phyloP scores from a whole-genome alignment of 148 eudicot species.

The Bassia scoparia region DNA sequence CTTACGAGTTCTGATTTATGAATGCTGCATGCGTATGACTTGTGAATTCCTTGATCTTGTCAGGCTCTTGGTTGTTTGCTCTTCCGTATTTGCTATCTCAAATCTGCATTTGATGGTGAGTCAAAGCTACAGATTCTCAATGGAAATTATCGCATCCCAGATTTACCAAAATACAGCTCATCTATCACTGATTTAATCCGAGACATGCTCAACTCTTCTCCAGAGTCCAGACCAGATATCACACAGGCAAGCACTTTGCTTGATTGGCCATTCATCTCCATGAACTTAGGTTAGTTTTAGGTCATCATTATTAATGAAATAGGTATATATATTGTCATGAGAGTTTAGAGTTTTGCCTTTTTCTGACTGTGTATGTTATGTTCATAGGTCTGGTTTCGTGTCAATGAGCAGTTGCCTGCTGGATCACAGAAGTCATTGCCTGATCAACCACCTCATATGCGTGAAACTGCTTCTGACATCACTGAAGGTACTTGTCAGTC shows the following conservation, averaged over 20 bases:
- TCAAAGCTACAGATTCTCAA: conserved; percentile 94
- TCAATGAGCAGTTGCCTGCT: conserved; percentile 75
- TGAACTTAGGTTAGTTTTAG: conserved; percentile 77
- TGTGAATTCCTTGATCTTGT: conserved; percentile 10
- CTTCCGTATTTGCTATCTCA: conserved; percentile 88
- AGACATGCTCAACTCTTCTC: conserved; percentile 92
- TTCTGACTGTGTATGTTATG: conserved; percentile 11
- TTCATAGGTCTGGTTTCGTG: conserved; percentile 95
- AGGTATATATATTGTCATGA: conserved; percentile 23
- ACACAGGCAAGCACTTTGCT: conserved; percentile 98
- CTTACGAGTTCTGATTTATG: background rate
- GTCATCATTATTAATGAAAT: conserved; percentile 34
- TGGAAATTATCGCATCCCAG: conserved; percentile 96
- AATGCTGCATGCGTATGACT: conserved; percentile 4
- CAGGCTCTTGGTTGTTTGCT: conserved; percentile 98
- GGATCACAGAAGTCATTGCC: conserved; percentile 82
- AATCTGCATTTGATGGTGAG: conserved; percentile 99
- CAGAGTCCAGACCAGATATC: conserved; percentile 94
- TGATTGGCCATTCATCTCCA: conserved; percentile 77
- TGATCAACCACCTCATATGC: conserved; percentile 77
- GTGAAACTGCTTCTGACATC: conserved; percentile 34
- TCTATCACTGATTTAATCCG: conserved; percentile 57
- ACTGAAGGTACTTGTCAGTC: conserved; percentile 48
- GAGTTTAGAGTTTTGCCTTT: background rate
- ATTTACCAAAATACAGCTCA: conserved; percentile 84